Evolutionary conservation across 495 filamentous ascomycete genomes (phyloP).

Genomic region (Hamigera avellanea): DNA sequence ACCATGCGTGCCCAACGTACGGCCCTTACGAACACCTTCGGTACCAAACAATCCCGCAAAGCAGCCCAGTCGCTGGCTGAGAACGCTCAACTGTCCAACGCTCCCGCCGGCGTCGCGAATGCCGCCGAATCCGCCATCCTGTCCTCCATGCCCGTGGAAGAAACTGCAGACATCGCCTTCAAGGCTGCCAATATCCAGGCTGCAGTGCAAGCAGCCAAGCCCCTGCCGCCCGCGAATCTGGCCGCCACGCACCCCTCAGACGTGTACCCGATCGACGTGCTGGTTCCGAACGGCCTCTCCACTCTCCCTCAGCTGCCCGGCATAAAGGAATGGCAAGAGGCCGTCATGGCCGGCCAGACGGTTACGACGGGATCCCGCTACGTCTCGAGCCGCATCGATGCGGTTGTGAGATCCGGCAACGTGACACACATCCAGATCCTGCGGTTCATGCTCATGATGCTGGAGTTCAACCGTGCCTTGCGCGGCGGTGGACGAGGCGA

Average conservation of each 20-base stretch:
- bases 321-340: conserved; percentile 66
- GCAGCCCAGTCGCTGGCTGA: conserved; percentile 62
- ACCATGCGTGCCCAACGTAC: conserved; percentile 47
- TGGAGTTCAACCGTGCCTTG: conserved; percentile 50
- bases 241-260: conserved; percentile 62
- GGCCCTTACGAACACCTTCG: conserved; percentile 78
- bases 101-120: conserved; percentile 36
- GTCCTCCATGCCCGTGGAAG: conserved; percentile 42
- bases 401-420: conserved; percentile 45
- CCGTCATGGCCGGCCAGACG: conserved; percentile 41
- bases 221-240: conserved; percentile 65
- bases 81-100: conserved; percentile 57
- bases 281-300: conserved; percentile 43
- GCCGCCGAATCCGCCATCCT: conserved; percentile 51
- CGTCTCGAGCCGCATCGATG: conserved; percentile 49
- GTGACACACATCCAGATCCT: conserved; percentile 43
- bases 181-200: conserved; percentile 56
- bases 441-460: conserved; percentile 46
- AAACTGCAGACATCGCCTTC: conserved; percentile 43
- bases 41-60: conserved; percentile 88
- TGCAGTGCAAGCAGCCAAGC: conserved; percentile 56
- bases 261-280: conserved; percentile 60
- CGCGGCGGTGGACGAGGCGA: conserved; percentile 11
- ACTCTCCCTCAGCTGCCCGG: conserved; percentile 45
- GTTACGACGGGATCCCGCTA: conserved; percentile 51